Evolutionary conservation across 1,284 basidiomycete species (phyloP).

Genomic region (Rhodotorula sp.): DNA sequence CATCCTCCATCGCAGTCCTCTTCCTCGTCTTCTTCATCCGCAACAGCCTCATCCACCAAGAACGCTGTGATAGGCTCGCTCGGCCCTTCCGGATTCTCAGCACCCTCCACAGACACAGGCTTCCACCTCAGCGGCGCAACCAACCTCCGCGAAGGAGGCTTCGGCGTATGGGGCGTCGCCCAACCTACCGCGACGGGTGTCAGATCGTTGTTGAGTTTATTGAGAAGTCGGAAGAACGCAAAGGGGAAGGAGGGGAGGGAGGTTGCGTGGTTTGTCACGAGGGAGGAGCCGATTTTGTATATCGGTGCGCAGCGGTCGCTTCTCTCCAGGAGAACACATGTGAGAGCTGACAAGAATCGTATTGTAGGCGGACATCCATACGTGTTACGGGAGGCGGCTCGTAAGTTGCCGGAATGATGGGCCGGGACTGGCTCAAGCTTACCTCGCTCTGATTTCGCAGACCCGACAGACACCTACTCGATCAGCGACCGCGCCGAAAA

Average conservation of each 20-base stretch:
- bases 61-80: no score
- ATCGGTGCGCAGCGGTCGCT: slow-evolving; percentile 63
- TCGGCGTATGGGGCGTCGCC: slow-evolving; percentile 89
- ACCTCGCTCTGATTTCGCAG: slow-evolving; percentile 51
- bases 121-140: slow-evolving; percentile 88
- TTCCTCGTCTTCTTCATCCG: slow-evolving; percentile 3
- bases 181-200: slow-evolving; percentile 93
- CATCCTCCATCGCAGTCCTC: neutral
- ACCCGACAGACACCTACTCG: slow-evolving; percentile 75
- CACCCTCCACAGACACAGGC: neutral
- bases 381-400: slow-evolving; percentile 79
- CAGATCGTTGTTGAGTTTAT: slow-evolving; percentile 82
- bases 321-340: neutral
- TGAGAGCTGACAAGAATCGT: neutral
- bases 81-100: neutral
- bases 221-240: slow-evolving; percentile 53
- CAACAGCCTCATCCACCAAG: neutral
- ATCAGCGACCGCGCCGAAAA: slow-evolving; percentile 91
- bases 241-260: slow-evolving; percentile 41
- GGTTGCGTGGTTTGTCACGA: slow-evolving; percentile 57
- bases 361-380: slow-evolving; percentile 63
- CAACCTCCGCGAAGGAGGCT: slow-evolving; percentile 79
- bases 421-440: neutral
- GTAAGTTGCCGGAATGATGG: neutral
- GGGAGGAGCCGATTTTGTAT: slow-evolving; percentile 64